Evolutionary conservation across 2,329 filamentous ascomycete species (phyloP).

Genomic region (Claviceps pusilla): DNA sequence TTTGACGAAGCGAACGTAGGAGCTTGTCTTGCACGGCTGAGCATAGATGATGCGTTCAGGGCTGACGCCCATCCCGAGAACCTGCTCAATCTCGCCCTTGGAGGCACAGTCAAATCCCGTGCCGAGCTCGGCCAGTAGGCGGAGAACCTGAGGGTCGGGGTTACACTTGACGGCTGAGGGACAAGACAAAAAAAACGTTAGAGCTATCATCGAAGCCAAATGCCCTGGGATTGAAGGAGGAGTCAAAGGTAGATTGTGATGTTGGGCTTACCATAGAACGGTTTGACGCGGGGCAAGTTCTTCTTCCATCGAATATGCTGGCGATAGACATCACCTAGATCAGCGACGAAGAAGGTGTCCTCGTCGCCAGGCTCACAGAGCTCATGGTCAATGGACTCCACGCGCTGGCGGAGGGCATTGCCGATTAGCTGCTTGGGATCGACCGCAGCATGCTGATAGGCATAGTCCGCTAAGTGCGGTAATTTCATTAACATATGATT

Average conservation of each 20-base stretch:
- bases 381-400: conserved; percentile 73
- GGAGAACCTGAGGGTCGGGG: conserved; percentile 77
- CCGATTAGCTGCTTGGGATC: conserved; percentile 69
- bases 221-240: neutral
- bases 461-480: conserved; percentile 22
- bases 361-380: conserved; percentile 83
- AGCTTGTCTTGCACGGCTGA: conserved; percentile 98
- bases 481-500: conserved; percentile 33
- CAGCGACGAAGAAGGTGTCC: conserved; percentile 95
- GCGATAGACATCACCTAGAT: conserved; percentile 95
- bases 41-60: conserved; percentile 94
- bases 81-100: conserved; percentile 90
- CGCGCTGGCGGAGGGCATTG: conserved; percentile 71
- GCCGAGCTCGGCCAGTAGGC: conserved; percentile 73
- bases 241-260: neutral
- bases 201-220: neutral
- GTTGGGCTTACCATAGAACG: conserved; percentile 66
- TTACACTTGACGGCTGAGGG: conserved; percentile 88
- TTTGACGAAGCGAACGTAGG: conserved; percentile 83
- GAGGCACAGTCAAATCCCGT: conserved; percentile 97
- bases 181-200: conserved; percentile 1
- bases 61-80: conserved; percentile 67
- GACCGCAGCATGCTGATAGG: conserved; percentile 27
- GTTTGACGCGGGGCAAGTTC: conserved; percentile 81
- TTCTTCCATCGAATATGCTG: conserved; percentile 97